Evolutionary conservation across 441 rosid species (phyloP), one percentile per base, ranked within the genome.

Genomic region (Brassica hybrid): DNA sequence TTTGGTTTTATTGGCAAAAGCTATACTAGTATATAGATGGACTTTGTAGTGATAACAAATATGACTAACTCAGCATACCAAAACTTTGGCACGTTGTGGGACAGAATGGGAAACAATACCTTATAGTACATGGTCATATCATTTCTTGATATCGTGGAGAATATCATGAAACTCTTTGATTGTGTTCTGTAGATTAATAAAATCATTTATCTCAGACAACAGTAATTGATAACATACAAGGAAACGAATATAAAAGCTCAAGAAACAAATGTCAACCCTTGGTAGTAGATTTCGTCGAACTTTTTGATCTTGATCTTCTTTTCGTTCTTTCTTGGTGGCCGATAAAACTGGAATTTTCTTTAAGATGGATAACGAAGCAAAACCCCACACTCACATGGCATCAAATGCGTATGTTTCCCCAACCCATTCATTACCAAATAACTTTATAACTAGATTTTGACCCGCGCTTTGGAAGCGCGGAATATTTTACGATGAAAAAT

Each of bases 361-460:
- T 27, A 7, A 61, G n/a, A 62, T 67, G 18, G 60, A 6, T 41
- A 52, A 23, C 66, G 60, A 68, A 25, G 16, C 74, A 54, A 67
- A 79, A 79, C 82, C 82, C 82, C 78, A 79, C 82, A 73, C 74
- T 69, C 82, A 79, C 78, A 79, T 79, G 78, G 75, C 16, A 73
- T 60, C 65, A 13, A 61, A 67, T 68, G 21, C 65, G 54, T 61
- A 16, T 61, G 81, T 67, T 65, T 63, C 66, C 74, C 17, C 66
- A 68, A 54, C 69, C 21, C 21, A 65, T 72, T 65, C 67, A 72
- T 72, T 71, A 30, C 67, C 27, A 57, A 76, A 48, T 7, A 17
- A 27, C 32, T 27, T 27, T 27, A 27, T 27, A 23, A 23, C n/a
- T n/a, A n/a, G n/a, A n/a, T n/a, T n/a, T n/a, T n/a, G n/a, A n/a